Evolutionary conservation across 768 basidiomycete genomes (phyloP).

Genomic region (Auriscalpium orientale): DNA sequence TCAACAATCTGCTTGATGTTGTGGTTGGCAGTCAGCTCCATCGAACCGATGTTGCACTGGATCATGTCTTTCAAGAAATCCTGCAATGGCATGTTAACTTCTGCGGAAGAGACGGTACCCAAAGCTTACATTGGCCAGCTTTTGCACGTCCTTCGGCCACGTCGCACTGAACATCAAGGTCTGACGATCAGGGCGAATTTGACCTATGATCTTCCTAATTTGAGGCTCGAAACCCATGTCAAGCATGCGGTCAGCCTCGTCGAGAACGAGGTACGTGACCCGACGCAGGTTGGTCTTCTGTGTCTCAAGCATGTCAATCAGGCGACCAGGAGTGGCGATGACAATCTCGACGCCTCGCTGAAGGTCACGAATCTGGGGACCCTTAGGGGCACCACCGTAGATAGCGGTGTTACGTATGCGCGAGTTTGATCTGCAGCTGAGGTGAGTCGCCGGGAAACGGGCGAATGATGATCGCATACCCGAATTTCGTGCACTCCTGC

Average conservation of each 20-base stretch:
- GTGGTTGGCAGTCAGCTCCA: slow-evolving; percentile 97
- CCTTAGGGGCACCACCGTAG: slow-evolving; percentile 98
- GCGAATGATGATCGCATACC: slow-evolving; percentile 38
- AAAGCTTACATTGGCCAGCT: slow-evolving; percentile 71
- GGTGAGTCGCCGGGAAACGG: slow-evolving; percentile 2
- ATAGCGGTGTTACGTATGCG: slow-evolving; percentile 98
- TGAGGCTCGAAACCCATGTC: slow-evolving; percentile 99
- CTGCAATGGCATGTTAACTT: slow-evolving; percentile 28
- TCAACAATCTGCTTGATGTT: slow-evolving; percentile 95
- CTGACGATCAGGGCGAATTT: slow-evolving; percentile 97
- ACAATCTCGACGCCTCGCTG: slow-evolving; percentile 96
- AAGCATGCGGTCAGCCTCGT: slow-evolving; percentile 99
- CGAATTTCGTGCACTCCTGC: slow-evolving; percentile 97
- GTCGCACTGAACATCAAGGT: slow-evolving; percentile 99
- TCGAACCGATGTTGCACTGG: slow-evolving; percentile 97
- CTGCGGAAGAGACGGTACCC: not conserved
- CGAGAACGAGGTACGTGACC: slow-evolving; percentile 97
- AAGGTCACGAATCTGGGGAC: slow-evolving; percentile 95
- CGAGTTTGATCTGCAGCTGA: slow-evolving; percentile 60
- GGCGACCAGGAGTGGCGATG: slow-evolving; percentile 98
- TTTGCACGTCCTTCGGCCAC: slow-evolving; percentile 99
- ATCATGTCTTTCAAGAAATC: slow-evolving; percentile 96
- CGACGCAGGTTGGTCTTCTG: slow-evolving; percentile 95
- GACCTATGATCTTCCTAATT: slow-evolving; percentile 94
- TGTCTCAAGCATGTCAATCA: slow-evolving; percentile 98